Evolutionary conservation across 768 basidiomycete genomes (phyloP).

Genomic region (Macrocybe gigantea): DNA sequence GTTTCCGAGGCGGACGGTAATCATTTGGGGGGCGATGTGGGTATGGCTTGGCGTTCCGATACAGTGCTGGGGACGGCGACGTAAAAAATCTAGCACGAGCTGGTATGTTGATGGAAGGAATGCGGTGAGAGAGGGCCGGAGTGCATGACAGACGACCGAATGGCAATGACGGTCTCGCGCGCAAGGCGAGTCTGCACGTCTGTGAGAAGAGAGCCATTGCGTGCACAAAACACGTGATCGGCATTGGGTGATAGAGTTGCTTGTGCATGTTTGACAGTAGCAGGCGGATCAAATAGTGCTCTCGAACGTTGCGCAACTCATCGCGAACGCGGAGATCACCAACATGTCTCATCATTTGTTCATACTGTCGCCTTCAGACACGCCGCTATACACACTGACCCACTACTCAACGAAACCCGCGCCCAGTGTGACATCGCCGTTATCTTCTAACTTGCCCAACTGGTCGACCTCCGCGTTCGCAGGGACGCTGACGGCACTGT

Average conservation of each 20-base stretch:
- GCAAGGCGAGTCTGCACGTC: background rate
- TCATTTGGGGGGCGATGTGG: constrained; percentile 6
- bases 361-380: constrained; percentile 80
- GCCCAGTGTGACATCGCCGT: constrained; percentile 51
- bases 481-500: constrained; percentile 81
- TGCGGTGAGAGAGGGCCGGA: background rate
- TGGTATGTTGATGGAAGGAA: background rate
- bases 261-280: constrained; percentile 1
- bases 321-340: no score
- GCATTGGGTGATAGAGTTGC: background rate
- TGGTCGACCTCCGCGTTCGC: constrained; percentile 93
- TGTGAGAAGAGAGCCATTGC: no score
- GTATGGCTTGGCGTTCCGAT: constrained; percentile 8
- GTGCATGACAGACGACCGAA: constrained; percentile 4
- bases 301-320: constrained; percentile 1
- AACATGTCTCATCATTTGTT: constrained; percentile 85
- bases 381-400: constrained; percentile 78
- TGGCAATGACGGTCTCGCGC: background rate
- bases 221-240: constrained; percentile 7
- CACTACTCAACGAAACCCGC: constrained; percentile 77
- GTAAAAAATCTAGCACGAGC: background rate
- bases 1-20: background rate
- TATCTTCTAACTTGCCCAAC: constrained; percentile 78
- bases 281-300: background rate
- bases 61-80: constrained; percentile 8